Evolutionary conservation across 2,329 filamentous ascomycete species (phyloP).

Genomic region (Truncatella angustata): DNA sequence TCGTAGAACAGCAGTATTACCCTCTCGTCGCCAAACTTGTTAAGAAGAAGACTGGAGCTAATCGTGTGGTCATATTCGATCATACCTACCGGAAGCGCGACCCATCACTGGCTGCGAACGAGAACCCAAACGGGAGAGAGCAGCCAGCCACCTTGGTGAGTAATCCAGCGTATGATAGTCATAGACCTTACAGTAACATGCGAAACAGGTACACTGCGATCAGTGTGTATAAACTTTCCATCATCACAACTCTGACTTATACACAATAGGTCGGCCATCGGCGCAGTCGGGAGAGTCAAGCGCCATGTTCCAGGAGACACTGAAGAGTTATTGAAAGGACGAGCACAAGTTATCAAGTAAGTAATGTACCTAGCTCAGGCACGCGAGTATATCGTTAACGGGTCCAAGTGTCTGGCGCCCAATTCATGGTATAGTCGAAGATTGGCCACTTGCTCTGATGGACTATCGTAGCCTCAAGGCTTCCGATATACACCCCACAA

Average conservation of each 20-base stretch:
- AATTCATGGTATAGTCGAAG: slow-evolving; percentile 9
- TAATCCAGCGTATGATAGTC: too few species aligned
- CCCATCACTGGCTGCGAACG: neutral
- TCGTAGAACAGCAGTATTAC: slow-evolving; percentile 8
- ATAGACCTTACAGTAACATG: neutral
- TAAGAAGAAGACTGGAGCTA: slow-evolving; percentile 12
- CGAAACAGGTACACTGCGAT: neutral
- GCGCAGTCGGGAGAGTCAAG: neutral
- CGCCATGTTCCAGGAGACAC: too few species aligned
- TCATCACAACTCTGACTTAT: too few species aligned
- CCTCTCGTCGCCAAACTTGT: slow-evolving; percentile 10
- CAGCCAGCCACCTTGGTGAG: slow-evolving; percentile 15
- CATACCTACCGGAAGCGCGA: slow-evolving; percentile 12
- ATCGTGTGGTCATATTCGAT: slow-evolving; percentile 14
- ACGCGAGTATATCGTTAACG: neutral
- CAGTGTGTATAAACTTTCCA: neutral
- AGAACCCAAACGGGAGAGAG: slow-evolving; percentile 12
- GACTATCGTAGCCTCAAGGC: slow-evolving; percentile 11
- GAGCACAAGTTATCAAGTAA: slow-evolving; percentile 6
- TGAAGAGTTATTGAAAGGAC: neutral
- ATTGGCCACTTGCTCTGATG: slow-evolving; percentile 14
- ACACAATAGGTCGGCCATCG: neutral
- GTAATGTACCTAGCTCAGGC: neutral
- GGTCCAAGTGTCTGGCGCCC: slow-evolving; percentile 14
- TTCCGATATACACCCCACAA: slow-evolving; percentile 12